Evolutionary conservation across 306 rosid genomes (phyloP), one percentile per base, ranked within the genome.

Genomic region (Canavalia ensiformis): DNA sequence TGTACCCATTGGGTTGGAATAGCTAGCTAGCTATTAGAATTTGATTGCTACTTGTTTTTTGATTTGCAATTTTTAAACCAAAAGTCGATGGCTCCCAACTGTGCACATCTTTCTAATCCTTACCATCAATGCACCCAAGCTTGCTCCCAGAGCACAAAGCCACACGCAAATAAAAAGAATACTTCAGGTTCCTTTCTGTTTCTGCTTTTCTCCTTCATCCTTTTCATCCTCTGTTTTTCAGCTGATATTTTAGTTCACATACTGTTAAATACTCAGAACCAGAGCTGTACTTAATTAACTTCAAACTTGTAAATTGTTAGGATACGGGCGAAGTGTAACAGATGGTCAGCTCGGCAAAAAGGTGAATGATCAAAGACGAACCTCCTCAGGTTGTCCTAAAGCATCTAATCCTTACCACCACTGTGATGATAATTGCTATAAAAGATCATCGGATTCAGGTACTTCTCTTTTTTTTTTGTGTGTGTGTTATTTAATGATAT

Each of bases 51-150:
- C 25, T 18, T 18, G 25, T 18, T 18, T 18, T 18, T 18, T 18
- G 25, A 18, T 18, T 18, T 18, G 25, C 25, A 18, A 18, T 18
- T 18, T 18, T 18, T 18, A 18, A 18, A 18, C 25, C 7, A n/a
- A 13, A 13, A 72, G 49, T 72, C 74, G 74, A 93, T 93, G 97
- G 86, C 97, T 62, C 80, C 79, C 1, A 89, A 87, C 76, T 94
- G 97, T 73, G 50, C 62, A 2, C 51, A 92, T 85, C 83, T 49
- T 30, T 80, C 91, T 1, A 95, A 95, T 86, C 98, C 98, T 13
- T 95, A 82, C 84, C 98, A 95, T 76, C 91, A 88, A 78, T 95
- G 98, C 75, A 83, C 94, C 5, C 88, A 95, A 28, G 60, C 77
- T 59, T 95, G 98, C 89, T 41, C 76, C 79, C 87, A 66, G 64